Base-by-base conservation (phyloP, 495 filamentous ascomycete species). In the Penicillium pulvis region DNA sequence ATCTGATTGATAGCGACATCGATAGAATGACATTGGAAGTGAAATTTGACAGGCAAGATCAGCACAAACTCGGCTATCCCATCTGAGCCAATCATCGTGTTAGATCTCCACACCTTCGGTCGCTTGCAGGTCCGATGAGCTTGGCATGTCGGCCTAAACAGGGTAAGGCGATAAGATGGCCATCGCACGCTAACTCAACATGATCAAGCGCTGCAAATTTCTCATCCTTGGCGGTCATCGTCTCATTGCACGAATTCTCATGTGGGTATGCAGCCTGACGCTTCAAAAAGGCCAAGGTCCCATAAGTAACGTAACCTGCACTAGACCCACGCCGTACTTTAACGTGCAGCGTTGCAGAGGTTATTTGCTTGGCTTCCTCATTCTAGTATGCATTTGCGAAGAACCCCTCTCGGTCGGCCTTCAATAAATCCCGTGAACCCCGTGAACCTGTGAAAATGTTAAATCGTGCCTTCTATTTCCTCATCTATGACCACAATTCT, bases 341-440 rank as follows among this genome's bases (percentile, higher is more conserved):
- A 49, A 24, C 17, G 16, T 51, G 44, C 64, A 58, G 42, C 30
- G 61, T 59, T 60, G 35, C 60, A 63, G 24, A 30, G 47, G 4
- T 47, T 63, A 58, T 45, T 47, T 55, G 19, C 64, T 66, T 60
- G 60, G 64, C 60, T 61, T 16, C n/a, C 60, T 60, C 2, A 10
- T 56, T 59, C 24, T 11, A 55, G 52, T 44, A 60, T 60, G 30
- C 42, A 41, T 17, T 46, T 7, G 43, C 53, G 44, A 60, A 28
- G 45, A 48, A 41, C 39, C 39, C 39, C 39, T n/a, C 39, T 41
- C 33, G 12, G 39, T 41, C 39, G 39, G 39, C 7, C 16, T 41
- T 41, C 4, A 41, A 41, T 41, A 41, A 41, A 41, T 41, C 39
- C 39, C 39, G 39, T n/a, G 5, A 14, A 41, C 4, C 16, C 39